phyloP scores from a whole-genome alignment of 106 monocot species.

The Acorus gramineus region DNA sequence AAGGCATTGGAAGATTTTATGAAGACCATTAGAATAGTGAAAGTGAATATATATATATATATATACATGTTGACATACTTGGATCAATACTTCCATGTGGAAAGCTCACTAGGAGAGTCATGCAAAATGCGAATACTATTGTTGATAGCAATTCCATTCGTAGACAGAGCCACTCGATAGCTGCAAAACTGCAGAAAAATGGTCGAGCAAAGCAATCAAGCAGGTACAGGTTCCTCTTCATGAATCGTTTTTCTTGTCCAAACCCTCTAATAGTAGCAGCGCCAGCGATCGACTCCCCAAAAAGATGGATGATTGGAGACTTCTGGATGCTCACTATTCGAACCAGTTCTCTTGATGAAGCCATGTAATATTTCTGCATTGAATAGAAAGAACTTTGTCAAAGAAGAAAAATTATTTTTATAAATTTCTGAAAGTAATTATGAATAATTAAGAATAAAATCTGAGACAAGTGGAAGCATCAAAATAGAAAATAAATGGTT shows the following conservation, averaged over 20 bases:
- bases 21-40: not conserved
- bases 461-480: too few relatives aligned
- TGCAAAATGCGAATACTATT: slow-evolving; percentile 93
- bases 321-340: slow-evolving; percentile 94
- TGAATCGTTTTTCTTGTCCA: slow-evolving; percentile 94
- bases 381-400: not conserved
- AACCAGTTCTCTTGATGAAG: slow-evolving; percentile 91
- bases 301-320: slow-evolving; percentile 88
- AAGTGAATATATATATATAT: not conserved
- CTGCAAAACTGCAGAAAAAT: slow-evolving; percentile 82
- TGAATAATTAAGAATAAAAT: too few relatives aligned
- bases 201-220: slow-evolving; percentile 93
- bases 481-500: too few relatives aligned
- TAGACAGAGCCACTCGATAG: slow-evolving; percentile 97
- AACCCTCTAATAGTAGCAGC: slow-evolving; percentile 97
- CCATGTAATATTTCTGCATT: slow-evolving; percentile 97
- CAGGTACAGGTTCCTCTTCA: slow-evolving; percentile 89
- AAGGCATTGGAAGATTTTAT: too few relatives aligned
- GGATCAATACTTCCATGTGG: slow-evolving; percentile 95
- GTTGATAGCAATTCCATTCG: slow-evolving; percentile 98
- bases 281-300: slow-evolving; percentile 95
- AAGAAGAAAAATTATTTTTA: not conserved
- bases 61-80: slow-evolving; percentile 45
- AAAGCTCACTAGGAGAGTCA: slow-evolving; percentile 89
- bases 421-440: not conserved